Base-by-base conservation (phyloP, 1,284 basidiomycete species). In the Puccinia triticina region DNA sequence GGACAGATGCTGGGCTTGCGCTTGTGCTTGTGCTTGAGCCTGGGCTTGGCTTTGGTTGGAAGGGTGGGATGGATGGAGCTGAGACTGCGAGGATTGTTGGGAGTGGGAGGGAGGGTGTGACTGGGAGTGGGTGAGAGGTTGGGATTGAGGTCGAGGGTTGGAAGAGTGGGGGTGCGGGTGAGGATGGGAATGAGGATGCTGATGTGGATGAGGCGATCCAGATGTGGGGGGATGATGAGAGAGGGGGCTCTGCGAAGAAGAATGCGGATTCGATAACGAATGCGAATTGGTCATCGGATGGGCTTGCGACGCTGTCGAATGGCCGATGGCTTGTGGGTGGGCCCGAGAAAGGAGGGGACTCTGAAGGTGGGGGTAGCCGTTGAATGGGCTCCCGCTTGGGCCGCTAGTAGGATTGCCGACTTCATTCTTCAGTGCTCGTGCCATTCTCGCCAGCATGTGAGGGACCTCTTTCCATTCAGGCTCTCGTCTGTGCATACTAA, bases 401-500 rank as follows among this genome's bases (percentile, higher is more conserved):
- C 32, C 43, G 32, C n/a, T 73, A 40, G 2, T 73, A 61, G 50
- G 32, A 59, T 76, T 59, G 34, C 37, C 23, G n/a, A 57, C 26
- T 59, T 76, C 74, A 14, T 61, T 76, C 32, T 46, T 57, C 34
- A 76, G 48, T 23, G 74, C 37, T 76, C 57, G 37, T 40, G 74
- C 74, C 57, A 76, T 64, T 43, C 57, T 57, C 21, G 74, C 74
- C 55, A 76, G 53, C 57, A 76, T 32, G 40, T 59, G 74, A 23
- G 74, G 74, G n/a, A 76, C 74, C 32, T 64, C 74, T 46, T 76
- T 64, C 74, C 74, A 76, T 21, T 76, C 74, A 26, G 32, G 53
- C 29, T 76, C 74, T 61, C 57, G 53, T 61, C 74, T 37, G 23
- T 23, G 29, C 53, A 76, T 32, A 34, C 74, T 61, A 64, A 76